Evolutionary conservation across 176 grass and related monocot genomes (phyloP).

Genomic region (Themeda triandra): DNA sequence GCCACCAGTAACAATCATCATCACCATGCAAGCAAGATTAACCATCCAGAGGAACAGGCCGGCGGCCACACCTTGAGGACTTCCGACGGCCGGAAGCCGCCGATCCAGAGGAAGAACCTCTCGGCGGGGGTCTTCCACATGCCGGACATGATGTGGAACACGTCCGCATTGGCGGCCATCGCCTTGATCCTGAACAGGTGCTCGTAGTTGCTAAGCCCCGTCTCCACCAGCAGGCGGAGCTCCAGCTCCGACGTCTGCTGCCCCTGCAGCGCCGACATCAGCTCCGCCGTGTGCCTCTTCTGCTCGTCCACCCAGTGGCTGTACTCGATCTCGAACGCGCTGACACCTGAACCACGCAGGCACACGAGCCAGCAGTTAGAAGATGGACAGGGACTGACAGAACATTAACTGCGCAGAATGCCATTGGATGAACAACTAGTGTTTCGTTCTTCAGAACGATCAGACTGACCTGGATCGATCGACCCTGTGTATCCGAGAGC

Average conservation of each 20-base stretch:
- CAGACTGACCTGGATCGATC: slow-evolving; percentile 55
- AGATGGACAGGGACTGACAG: not conserved
- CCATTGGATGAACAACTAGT: not conserved
- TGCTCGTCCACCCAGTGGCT: slow-evolving; percentile 81
- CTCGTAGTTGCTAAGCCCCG: slow-evolving; percentile 59
- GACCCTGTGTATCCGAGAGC: slow-evolving; percentile 44
- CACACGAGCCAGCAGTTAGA: not conserved
- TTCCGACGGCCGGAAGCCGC: slow-evolving; percentile 94
- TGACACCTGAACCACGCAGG: slow-evolving; percentile 32
- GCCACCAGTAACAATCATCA: not conserved
- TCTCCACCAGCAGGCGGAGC: slow-evolving; percentile 63
- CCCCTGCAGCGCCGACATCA: slow-evolving; percentile 54
- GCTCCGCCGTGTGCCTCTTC: slow-evolving; percentile 52
- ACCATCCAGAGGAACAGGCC: not conserved
- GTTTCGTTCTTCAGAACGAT: not conserved
- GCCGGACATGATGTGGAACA: slow-evolving; percentile 88
- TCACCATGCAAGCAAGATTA: not conserved
- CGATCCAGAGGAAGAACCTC: slow-evolving; percentile 97
- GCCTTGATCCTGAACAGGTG: slow-evolving; percentile 74
- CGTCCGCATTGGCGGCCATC: slow-evolving; percentile 62
- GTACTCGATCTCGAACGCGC: slow-evolving; percentile 84
- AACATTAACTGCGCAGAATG: not conserved
- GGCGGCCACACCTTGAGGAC: slow-evolving; percentile 71
- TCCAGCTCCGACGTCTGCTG: slow-evolving; percentile 78
- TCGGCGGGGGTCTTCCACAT: slow-evolving; percentile 82